phyloP scores from a whole-genome alignment of 441 rosid species.

The Biscutella auriculata region DNA sequence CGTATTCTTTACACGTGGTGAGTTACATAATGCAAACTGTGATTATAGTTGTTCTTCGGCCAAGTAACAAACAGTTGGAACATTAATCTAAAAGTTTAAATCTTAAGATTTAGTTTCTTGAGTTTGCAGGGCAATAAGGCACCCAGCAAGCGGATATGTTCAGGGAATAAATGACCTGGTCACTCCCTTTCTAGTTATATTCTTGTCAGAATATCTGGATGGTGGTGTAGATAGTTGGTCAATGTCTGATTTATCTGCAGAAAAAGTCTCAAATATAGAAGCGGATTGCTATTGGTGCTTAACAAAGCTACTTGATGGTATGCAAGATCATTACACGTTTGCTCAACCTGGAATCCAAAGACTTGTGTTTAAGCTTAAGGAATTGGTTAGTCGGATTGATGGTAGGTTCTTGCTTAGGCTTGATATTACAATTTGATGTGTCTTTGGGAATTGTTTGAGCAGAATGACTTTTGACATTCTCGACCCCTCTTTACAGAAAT shows the following conservation, averaged over 20 bases:
- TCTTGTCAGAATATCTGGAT: constrained; percentile 79
- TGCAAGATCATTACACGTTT: constrained; percentile 99
- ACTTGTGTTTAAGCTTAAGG: constrained; percentile 94
- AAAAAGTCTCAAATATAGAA: constrained; percentile 61
- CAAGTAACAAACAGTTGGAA: background rate
- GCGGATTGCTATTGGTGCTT: constrained; percentile 98
- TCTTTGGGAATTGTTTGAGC: background rate
- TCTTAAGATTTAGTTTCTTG: background rate
- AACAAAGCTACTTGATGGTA: constrained; percentile 89
- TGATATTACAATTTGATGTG: background rate
- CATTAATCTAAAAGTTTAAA: constrained; percentile 5
- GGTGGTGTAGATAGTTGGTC: constrained; percentile 72
- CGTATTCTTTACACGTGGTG: constrained; percentile 94
- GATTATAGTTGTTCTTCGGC: background rate
- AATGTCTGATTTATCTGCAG: constrained; percentile 54
- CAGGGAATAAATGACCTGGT: constrained; percentile 97
- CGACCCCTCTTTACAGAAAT: background rate
- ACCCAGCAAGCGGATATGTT: constrained; percentile 97
- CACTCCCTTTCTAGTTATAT: constrained; percentile 89
- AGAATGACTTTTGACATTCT: background rate
- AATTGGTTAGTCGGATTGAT: constrained; percentile 88
- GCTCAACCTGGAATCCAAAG: constrained; percentile 99
- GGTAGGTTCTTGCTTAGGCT: constrained; percentile 35
- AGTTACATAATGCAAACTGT: constrained; percentile 17
- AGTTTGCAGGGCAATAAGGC: constrained; percentile 84